phyloP scores from a whole-genome alignment of 31 red algal species.

The Odonthalia washingtoniensis region DNA sequence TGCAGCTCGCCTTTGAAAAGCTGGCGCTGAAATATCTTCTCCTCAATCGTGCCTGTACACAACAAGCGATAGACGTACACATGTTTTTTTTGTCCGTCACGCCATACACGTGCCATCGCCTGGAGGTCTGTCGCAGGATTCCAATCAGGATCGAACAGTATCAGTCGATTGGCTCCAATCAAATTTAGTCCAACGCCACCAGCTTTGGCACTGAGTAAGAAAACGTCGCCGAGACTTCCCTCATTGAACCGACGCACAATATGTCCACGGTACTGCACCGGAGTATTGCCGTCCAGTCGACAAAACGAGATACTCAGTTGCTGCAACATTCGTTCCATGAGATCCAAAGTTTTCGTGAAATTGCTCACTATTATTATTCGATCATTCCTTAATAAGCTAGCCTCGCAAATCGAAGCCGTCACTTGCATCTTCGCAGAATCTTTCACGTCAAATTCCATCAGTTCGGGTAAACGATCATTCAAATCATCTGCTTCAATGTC shows the following conservation, averaged over 20 bases:
- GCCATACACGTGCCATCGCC: slow-evolving; percentile 89
- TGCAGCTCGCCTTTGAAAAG: slow-evolving; percentile 88
- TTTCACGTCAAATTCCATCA: slow-evolving; percentile 50
- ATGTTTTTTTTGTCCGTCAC: slow-evolving; percentile 90
- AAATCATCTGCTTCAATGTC: background rate
- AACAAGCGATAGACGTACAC: slow-evolving; percentile 93
- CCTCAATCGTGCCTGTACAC: slow-evolving; percentile 92
- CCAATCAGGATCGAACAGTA: slow-evolving; percentile 98
- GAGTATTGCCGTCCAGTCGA: slow-evolving; percentile 89
- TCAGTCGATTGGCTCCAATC: slow-evolving; percentile 90
- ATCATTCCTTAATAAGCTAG: slow-evolving; percentile 51
- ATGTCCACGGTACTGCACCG: slow-evolving; percentile 55
- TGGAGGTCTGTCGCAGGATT: slow-evolving; percentile 97
- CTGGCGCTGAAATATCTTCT: slow-evolving; percentile 94
- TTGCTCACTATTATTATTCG: slow-evolving; percentile 83
- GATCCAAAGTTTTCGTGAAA: slow-evolving; percentile 84
- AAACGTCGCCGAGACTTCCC: slow-evolving; percentile 65
- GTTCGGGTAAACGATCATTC: too few relatives aligned
- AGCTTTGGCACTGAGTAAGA: slow-evolving; percentile 90
- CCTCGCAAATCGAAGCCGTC: slow-evolving; percentile 57
- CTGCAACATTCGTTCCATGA: slow-evolving; percentile 67
- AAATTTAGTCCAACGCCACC: slow-evolving; percentile 97
- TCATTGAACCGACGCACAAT: slow-evolving; percentile 85
- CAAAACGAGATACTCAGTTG: slow-evolving; percentile 64
- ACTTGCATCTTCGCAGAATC: slow-evolving; percentile 79